Evolutionary conservation across 2,329 filamentous ascomycete genomes (phyloP).

Genomic region (Anisogramma anomala): DNA sequence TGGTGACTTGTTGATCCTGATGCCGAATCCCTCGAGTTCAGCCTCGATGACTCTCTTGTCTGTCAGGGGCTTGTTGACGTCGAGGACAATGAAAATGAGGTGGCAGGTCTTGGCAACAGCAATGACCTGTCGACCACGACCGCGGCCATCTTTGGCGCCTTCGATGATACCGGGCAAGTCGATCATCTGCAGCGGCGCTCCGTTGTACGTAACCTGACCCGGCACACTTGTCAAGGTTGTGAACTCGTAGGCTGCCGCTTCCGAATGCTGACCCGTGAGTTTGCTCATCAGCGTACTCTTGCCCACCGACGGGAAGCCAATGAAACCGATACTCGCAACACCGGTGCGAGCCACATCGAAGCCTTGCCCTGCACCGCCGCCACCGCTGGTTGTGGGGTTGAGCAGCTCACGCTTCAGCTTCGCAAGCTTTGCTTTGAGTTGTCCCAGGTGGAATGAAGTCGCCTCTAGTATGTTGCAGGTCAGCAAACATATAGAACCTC

Average conservation of each 20-base stretch:
- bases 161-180: slow-evolving; percentile 98
- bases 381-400: slow-evolving; percentile 66
- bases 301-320: slow-evolving; percentile 94
- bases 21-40: slow-evolving; percentile 93
- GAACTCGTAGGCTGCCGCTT: slow-evolving; percentile 96
- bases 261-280: slow-evolving; percentile 91
- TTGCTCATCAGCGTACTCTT: slow-evolving; percentile 96
- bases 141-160: slow-evolving; percentile 95
- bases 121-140: slow-evolving; percentile 95
- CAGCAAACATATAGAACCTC: too few species aligned
- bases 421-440: slow-evolving; percentile 94
- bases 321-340: slow-evolving; percentile 94
- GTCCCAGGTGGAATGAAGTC: slow-evolving; percentile 85
- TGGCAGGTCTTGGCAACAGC: slow-evolving; percentile 98
- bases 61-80: slow-evolving; percentile 95
- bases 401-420: slow-evolving; percentile 95
- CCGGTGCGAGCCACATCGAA: slow-evolving; percentile 98
- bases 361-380: slow-evolving; percentile 73
- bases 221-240: slow-evolving; percentile 96
- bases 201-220: slow-evolving; percentile 91
- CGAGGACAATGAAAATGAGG: slow-evolving; percentile 94
- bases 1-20: slow-evolving; percentile 91
- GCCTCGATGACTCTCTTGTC: slow-evolving; percentile 94
- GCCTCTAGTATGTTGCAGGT: slow-evolving; percentile 28
- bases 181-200: slow-evolving; percentile 91